Evolutionary conservation across 2,329 filamentous ascomycete species (phyloP).

Genomic region (Monosporascus ibericus): DNA sequence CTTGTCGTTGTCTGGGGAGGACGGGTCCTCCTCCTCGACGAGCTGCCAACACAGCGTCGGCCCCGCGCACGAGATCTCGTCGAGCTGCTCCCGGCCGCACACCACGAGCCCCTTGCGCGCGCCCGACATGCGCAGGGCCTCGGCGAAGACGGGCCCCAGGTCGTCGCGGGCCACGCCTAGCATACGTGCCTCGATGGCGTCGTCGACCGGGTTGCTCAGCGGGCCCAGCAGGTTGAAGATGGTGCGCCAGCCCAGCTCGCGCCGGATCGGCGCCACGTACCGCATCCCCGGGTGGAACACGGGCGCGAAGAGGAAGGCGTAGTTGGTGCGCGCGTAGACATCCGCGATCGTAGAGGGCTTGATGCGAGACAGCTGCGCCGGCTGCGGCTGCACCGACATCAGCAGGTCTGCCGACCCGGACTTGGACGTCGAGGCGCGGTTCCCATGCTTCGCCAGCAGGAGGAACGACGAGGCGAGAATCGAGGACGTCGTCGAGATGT

Average conservation of each 20-base stretch:
- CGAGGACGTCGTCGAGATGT: slow-evolving; percentile 91
- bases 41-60: slow-evolving; percentile 85
- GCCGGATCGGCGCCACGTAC: slow-evolving; percentile 78
- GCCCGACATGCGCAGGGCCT: slow-evolving; percentile 71
- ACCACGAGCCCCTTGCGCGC: slow-evolving; percentile 81
- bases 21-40: slow-evolving; percentile 29
- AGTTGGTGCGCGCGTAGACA: slow-evolving; percentile 78
- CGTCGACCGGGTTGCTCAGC: slow-evolving; percentile 83
- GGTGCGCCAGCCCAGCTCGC: slow-evolving; percentile 85
- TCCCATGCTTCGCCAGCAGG: slow-evolving; percentile 89
- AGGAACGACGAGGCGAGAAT: slow-evolving; percentile 85
- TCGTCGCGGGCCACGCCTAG: slow-evolving; percentile 88
- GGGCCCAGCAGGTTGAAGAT: slow-evolving; percentile 97
- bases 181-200: slow-evolving; percentile 77
- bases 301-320: slow-evolving; percentile 91
- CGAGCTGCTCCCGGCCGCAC: slow-evolving; percentile 89
- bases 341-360: slow-evolving; percentile 62
- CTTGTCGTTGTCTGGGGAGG: slow-evolving; percentile 28
- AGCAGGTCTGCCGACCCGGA: slow-evolving; percentile 93
- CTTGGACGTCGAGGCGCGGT: slow-evolving; percentile 89
- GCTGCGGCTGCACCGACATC: slow-evolving; percentile 62
- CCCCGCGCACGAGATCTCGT: slow-evolving; percentile 91
- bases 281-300: slow-evolving; percentile 95
- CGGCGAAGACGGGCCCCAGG: slow-evolving; percentile 82
- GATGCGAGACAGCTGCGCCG: slow-evolving; percentile 70